Evolutionary conservation across 1,284 basidiomycete species (phyloP).

Genomic region (Ustilago tritici): DNA sequence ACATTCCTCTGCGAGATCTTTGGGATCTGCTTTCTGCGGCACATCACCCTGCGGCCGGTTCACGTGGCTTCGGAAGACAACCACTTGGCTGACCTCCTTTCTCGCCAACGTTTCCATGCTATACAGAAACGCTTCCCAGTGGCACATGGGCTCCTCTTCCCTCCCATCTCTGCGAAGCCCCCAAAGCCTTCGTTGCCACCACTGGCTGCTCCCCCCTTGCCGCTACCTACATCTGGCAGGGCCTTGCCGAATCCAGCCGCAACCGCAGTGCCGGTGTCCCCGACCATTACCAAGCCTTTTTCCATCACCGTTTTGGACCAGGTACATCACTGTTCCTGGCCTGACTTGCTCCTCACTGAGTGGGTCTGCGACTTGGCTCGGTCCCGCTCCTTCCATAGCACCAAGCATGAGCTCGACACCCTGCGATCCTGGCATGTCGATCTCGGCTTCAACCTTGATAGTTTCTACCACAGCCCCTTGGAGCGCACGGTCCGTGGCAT

Average conservation of each 20-base stretch:
- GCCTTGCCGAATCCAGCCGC: too few species aligned
- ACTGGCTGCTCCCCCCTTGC: not conserved
- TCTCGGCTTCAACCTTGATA: not conserved
- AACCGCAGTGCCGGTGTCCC: too few species aligned
- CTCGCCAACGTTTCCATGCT: not conserved
- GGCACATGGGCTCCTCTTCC: not conserved
- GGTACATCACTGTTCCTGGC: not conserved
- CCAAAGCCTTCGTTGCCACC: not conserved
- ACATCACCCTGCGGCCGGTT: not conserved
- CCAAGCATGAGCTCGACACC: not conserved
- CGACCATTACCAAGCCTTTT: too few species aligned
- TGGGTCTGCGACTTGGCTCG: not conserved
- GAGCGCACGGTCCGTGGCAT: not conserved
- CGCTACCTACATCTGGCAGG: too few species aligned
- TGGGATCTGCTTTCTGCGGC: not conserved
- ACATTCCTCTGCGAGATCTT: not conserved
- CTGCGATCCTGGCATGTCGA: not conserved
- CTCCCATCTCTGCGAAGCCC: not conserved
- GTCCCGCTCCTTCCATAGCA: not conserved
- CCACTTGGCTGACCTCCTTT: not conserved
- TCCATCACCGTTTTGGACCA: too few species aligned
- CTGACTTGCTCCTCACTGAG: not conserved
- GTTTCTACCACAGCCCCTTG: not conserved
- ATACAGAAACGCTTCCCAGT: not conserved
- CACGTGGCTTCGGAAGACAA: not conserved